Evolutionary conservation across 257 asterid genomes (phyloP).

Genomic region (Solanum neorickii): DNA sequence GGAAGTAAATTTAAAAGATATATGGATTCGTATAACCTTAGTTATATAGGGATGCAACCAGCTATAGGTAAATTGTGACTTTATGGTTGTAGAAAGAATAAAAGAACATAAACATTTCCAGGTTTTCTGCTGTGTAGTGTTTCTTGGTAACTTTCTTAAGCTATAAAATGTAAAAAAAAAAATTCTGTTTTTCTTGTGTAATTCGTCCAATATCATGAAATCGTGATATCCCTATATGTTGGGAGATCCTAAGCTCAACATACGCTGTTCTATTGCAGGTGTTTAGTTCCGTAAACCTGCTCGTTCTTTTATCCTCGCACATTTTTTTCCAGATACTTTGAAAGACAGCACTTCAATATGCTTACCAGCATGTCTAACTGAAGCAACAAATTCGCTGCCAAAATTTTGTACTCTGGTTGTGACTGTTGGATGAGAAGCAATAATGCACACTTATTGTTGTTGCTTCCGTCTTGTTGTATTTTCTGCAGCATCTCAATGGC

Average conservation of each 20-base stretch:
- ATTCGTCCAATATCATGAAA: neutral
- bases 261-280: neutral
- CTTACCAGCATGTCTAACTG: slow-evolving; percentile 72
- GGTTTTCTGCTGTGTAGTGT: neutral
- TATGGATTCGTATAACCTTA: neutral
- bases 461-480: slow-evolving; percentile 55
- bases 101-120: neutral
- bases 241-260: neutral
- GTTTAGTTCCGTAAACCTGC: neutral
- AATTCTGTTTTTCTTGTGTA: neutral
- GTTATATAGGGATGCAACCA: neutral
- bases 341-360: neutral
- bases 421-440: slow-evolving; percentile 49
- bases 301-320: neutral
- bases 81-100: neutral
- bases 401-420: slow-evolving; percentile 45
- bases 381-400: slow-evolving; percentile 77
- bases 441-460: slow-evolving; percentile 37
- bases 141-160: neutral
- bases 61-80: neutral
- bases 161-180: neutral
- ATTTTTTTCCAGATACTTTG: neutral
- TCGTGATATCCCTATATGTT: neutral
- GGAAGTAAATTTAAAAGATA: neutral
- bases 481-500: slow-evolving; percentile 49